Percentiles rank a stretch among this genome's conserved stretches.
Evolutionary conservation across 1,139 yeast genomes (phyloP).

Genomic region (Scheffersomyces insectosa): DNA sequence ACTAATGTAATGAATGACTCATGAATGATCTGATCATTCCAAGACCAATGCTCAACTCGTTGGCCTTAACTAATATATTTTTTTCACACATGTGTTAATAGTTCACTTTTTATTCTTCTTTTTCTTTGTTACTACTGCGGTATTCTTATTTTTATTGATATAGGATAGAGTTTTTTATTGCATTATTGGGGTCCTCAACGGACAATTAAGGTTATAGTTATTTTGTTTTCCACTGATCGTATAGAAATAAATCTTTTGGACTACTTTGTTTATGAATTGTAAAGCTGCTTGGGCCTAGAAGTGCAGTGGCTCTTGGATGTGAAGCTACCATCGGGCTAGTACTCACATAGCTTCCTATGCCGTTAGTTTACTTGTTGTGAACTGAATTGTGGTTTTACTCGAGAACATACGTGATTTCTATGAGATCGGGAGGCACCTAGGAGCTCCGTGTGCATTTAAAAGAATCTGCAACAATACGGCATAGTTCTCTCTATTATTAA

Average conservation of each 20-base stretch:
- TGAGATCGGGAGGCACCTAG: too few relatives aligned
- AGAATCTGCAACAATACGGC: too few relatives aligned
- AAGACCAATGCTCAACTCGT: slow-evolving; percentile 57
- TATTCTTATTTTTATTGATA: slow-evolving; percentile 17
- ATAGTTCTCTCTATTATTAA: too few relatives aligned
- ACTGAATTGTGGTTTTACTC: too few relatives aligned
- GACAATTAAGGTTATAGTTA: slow-evolving; percentile 35
- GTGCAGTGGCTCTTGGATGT: too few relatives aligned
- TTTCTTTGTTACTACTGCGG: slow-evolving; percentile 14
- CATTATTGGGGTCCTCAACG: slow-evolving; percentile 58
- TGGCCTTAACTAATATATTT: slow-evolving; percentile 21
- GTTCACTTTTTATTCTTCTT: slow-evolving; percentile 13
- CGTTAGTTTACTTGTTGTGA: too few relatives aligned
- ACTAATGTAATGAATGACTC: slow-evolving; percentile 49
- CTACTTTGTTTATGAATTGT: too few relatives aligned
- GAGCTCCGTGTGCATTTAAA: too few relatives aligned
- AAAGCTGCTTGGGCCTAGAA: too few relatives aligned
- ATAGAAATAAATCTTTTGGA: slow-evolving; percentile 1
- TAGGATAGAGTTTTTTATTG: slow-evolving; percentile 48
- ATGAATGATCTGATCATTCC: slow-evolving; percentile 11
- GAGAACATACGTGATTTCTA: too few relatives aligned
- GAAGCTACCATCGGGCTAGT: too few relatives aligned
- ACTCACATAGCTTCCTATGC: too few relatives aligned
- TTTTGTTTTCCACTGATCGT: neutral
- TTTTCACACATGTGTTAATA: slow-evolving; percentile 4